phyloP scores from a whole-genome alignment of 148 eudicot species.

The Rhododendron griersonianum region DNA sequence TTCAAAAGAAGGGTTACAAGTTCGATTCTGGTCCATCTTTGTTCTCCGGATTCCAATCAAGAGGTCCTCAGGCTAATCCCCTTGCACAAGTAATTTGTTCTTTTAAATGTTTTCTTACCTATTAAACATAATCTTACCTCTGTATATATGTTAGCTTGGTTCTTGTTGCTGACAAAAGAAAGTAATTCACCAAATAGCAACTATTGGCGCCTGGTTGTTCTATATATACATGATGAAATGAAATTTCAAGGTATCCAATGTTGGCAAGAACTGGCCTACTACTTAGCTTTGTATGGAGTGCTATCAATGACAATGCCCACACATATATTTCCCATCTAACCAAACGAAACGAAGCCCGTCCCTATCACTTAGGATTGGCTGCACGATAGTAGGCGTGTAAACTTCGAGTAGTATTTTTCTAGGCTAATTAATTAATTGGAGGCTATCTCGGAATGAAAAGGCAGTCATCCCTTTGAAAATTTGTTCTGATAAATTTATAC shows the following conservation, averaged over 20 bases:
- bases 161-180: not conserved
- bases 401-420: not conserved
- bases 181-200: not conserved
- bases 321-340: not conserved
- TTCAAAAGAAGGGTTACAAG: constrained; percentile 74
- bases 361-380: not conserved
- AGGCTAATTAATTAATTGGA: not conserved
- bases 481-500: not conserved
- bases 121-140: not conserved
- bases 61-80: constrained; percentile 99
- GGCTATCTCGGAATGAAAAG: not conserved
- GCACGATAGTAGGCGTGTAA: not conserved
- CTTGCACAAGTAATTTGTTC: constrained; percentile 76
- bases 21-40: constrained; percentile 97
- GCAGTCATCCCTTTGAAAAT: not conserved
- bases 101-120: not conserved
- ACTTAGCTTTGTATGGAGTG: not conserved
- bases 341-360: not conserved
- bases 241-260: not conserved
- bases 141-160: not conserved
- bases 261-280: not conserved
- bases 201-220: not conserved
- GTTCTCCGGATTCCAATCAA: constrained; percentile 92
- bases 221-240: not conserved
- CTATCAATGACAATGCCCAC: not conserved